Conservation (phyloP, 192 early-diverging fungal species). For the Coemansia sp. region DNA sequence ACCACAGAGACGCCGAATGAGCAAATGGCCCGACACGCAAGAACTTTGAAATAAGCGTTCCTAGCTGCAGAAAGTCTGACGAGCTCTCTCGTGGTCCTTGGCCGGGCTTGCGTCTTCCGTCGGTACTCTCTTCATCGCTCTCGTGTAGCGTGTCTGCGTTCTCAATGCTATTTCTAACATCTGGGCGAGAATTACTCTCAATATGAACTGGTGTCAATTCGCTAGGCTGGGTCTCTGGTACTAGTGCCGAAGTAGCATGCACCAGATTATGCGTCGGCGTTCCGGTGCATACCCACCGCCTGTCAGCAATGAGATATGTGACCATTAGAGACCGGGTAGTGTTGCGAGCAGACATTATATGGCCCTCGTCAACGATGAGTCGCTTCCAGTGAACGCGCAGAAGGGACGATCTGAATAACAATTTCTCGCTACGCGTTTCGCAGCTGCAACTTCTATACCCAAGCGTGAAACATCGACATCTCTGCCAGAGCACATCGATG, state of each 20-base stretch:
- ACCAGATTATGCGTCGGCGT: conserved; percentile 65
- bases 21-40: conserved; percentile 64
- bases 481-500: conserved; percentile 36
- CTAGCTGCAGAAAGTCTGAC: conserved; percentile 55
- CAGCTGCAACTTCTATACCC: conserved; percentile 19
- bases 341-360: conserved; percentile 59
- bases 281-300: conserved; percentile 75
- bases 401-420: conserved; percentile 59
- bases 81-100: conserved; percentile 20
- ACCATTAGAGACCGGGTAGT: conserved; percentile 54
- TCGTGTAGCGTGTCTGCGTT: conserved; percentile 6
- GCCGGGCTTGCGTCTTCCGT: neutral
- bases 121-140: neutral
- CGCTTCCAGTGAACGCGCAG: conserved; percentile 74
- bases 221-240: neutral
- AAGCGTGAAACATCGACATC: conserved; percentile 39
- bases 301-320: conserved; percentile 56
- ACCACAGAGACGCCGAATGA: conserved; percentile 47
- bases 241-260: conserved; percentile 46
- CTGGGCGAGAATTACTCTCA: neutral
- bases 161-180: neutral
- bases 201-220: neutral
- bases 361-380: conserved; percentile 83
- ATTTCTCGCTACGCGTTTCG: conserved; percentile 10
- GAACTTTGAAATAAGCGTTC: conserved; percentile 57